A percentile compares a stretch with the other conserved stretches of the same genome.
Evolutionary conservation across 139 green algal species (phyloP).

Genomic region (Bryopsis sp.): DNA sequence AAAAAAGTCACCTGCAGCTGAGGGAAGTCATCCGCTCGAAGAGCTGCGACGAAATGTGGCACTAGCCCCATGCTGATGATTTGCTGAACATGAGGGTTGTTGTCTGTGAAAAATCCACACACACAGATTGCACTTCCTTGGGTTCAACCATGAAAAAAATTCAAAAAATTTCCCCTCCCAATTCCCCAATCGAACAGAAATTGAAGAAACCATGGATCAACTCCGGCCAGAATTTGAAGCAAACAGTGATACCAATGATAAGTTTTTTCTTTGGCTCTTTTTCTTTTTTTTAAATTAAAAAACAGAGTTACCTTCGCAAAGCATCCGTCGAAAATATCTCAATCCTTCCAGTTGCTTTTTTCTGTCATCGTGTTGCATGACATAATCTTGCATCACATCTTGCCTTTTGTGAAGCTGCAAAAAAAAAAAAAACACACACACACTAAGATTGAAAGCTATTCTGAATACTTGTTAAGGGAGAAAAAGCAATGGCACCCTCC

Average conservation of each 20-base stretch:
- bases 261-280: no score
- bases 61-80: conserved; percentile 18
- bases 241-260: no score
- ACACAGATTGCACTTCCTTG: background rate
- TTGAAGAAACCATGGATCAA: no score
- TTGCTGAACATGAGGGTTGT: conserved; percentile 20
- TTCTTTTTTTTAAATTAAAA: no score
- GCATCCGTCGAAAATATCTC: conserved; percentile 15
- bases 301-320: conserved; percentile 12
- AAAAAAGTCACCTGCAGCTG: background rate
- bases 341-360: conserved; percentile 16
- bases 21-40: conserved; percentile 12
- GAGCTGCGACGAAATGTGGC: conserved; percentile 6
- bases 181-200: no score
- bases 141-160: background rate
- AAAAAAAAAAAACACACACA: no score
- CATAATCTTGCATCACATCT: background rate
- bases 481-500: no score
- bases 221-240: no score
- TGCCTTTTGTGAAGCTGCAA: background rate
- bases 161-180: no score
- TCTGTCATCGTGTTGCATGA: background rate
- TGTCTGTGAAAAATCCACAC: background rate
- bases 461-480: no score
- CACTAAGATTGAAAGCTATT: no score